Conservation (phyloP, 2,329 filamentous ascomycete species). For the Metarhizium robertsii region DNA sequence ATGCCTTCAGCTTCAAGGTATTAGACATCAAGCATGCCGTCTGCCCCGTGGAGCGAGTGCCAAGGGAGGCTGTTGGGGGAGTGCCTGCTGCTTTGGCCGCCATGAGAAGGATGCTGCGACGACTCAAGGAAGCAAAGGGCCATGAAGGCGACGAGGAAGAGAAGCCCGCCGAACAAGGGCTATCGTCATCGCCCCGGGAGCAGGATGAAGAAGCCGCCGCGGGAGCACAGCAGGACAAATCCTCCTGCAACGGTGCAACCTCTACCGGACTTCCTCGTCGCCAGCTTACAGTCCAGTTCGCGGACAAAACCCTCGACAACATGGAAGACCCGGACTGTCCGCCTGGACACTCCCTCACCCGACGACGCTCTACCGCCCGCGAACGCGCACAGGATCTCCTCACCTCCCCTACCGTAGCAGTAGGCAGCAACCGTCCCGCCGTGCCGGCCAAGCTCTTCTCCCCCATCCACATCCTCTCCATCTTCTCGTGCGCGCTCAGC, state of each 20-base stretch:
- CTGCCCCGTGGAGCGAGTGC: slow-evolving; percentile 1
- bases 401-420: slow-evolving; percentile 31
- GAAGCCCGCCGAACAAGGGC: not conserved
- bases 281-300: slow-evolving; percentile 1
- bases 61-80: not conserved
- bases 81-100: not conserved
- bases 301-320: slow-evolving; percentile 7
- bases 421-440: slow-evolving; percentile 28
- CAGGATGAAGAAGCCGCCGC: slow-evolving; percentile 1
- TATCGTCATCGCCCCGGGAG: not conserved
- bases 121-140: not conserved
- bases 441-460: slow-evolving; percentile 40
- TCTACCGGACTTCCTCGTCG: not conserved
- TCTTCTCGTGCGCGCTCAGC: slow-evolving; percentile 41
- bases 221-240: not conserved
- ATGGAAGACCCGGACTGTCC: not conserved
- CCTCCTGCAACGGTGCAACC: not conserved
- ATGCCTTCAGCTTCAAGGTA: slow-evolving; percentile 38
- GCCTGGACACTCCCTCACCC: slow-evolving; percentile 1
- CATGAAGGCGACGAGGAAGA: not conserved
- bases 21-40: slow-evolving; percentile 37
- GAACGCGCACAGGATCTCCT: slow-evolving; percentile 33
- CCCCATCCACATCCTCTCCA: slow-evolving; percentile 42
- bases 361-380: slow-evolving; percentile 24
- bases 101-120: not conserved